phyloP scores from a whole-genome alignment of 1,284 basidiomycete genomes.

The Schizophyllum commune region DNA sequence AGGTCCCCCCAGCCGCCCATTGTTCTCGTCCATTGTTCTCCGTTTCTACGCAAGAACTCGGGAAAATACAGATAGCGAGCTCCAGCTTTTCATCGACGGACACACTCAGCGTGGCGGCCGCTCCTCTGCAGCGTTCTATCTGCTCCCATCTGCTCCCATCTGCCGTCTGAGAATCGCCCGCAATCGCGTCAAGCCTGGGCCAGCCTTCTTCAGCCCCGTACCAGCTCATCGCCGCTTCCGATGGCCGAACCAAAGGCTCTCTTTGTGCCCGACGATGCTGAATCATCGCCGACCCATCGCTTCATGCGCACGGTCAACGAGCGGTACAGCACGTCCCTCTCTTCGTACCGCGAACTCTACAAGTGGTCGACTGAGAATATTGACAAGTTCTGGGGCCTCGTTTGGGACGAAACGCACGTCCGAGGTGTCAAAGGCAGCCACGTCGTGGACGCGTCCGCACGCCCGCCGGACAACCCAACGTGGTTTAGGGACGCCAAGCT shows the following conservation, averaged over 20 bases:
- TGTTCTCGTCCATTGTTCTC: neutral
- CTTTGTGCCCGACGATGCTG: conserved; percentile 41
- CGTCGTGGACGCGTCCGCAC: conserved; percentile 51
- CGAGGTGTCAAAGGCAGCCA: conserved; percentile 54
- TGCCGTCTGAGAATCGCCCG: neutral
- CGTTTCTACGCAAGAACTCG: no score
- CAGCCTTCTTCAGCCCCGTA: neutral
- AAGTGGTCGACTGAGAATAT: conserved; percentile 62
- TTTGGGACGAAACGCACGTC: conserved; percentile 70
- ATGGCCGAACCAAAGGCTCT: conserved; percentile 22
- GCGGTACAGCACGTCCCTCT: conserved; percentile 39
- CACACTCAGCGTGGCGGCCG: neutral
- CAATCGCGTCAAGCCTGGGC: neutral
- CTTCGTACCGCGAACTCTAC: conserved; percentile 62
- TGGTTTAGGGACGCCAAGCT: conserved; percentile 71
- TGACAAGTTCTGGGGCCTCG: conserved; percentile 65
- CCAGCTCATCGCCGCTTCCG: neutral
- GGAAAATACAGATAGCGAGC: neutral
- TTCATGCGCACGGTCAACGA: conserved; percentile 55
- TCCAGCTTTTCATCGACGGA: no score
- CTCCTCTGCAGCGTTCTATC: neutral
- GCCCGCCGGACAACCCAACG: conserved; percentile 63
- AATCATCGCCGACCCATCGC: conserved; percentile 42
- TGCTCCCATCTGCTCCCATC: neutral
- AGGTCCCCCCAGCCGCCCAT: neutral